A percentile compares a stretch with the other conserved stretches of the same genome.
These are phyloP conservation scores for Phytopythium montanum DNA, from an alignment of 352 stramenopile species.

Conservation along the genomic window DNA sequence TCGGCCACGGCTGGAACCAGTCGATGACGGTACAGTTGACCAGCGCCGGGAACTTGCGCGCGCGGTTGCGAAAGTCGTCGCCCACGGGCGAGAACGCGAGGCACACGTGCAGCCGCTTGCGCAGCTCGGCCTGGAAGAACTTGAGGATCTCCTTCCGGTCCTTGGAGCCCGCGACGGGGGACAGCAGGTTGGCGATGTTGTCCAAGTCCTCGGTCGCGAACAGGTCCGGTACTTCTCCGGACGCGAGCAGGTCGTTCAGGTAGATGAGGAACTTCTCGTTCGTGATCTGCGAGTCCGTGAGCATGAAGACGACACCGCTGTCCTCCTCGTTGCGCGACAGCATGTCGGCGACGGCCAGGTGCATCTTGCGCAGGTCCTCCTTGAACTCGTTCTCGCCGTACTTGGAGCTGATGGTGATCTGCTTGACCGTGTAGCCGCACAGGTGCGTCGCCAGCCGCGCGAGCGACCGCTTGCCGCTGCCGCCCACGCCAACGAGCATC, in stretches of 20 bases:
- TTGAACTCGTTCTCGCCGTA: constrained; percentile 97
- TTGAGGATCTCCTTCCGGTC: constrained; percentile 93
- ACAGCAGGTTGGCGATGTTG: constrained; percentile 88
- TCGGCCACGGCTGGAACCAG: constrained; percentile 93
- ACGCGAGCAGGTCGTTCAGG: constrained; percentile 94
- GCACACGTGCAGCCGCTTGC: constrained; percentile 94
- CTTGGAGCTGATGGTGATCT: constrained; percentile 94
- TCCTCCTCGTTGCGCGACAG: constrained; percentile 79
- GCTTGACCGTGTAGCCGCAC: constrained; percentile 87
- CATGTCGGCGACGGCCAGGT: constrained; percentile 93
- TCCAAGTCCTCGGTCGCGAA: constrained; percentile 95
- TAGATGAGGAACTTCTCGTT: constrained; percentile 97
- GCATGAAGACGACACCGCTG: constrained; percentile 91
- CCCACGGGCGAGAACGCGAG: constrained; percentile 94
- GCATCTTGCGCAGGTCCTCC: constrained; percentile 95
- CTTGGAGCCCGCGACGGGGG: constrained; percentile 70
- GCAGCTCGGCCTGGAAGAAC: constrained; percentile 94
- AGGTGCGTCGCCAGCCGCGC: constrained; percentile 92
- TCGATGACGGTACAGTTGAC: constrained; percentile 96
- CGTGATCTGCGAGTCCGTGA: constrained; percentile 95
- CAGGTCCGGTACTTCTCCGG: constrained; percentile 92
- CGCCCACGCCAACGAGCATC: constrained; percentile 93
- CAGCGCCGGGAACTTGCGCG: constrained; percentile 93
- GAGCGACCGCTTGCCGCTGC: constrained; percentile 93
- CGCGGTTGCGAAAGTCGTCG: constrained; percentile 93